Evolutionary conservation across 495 filamentous ascomycete species (phyloP).

Genomic region (Penicilliopsis zonata): DNA sequence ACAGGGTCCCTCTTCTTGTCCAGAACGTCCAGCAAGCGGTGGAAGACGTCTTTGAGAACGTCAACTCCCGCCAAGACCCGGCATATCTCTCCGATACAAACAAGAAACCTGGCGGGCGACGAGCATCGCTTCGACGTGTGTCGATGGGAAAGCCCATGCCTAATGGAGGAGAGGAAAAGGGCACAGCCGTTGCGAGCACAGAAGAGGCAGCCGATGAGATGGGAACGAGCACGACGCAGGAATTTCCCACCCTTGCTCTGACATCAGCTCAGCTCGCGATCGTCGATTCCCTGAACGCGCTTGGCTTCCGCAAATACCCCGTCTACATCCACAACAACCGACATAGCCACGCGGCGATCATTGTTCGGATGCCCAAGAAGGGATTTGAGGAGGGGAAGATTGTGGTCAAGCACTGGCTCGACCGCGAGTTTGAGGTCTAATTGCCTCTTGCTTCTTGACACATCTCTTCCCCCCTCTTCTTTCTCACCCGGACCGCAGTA

Average conservation of each 20-base stretch:
- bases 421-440: conserved; percentile 60
- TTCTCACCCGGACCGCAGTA: too few species aligned
- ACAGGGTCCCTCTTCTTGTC: conserved; percentile 65
- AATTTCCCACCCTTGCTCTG: conserved; percentile 61
- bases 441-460: background rate
- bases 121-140: background rate
- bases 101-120: conserved; percentile 9
- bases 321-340: conserved; percentile 72
- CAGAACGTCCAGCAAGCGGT: conserved; percentile 58
- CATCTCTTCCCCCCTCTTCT: too few species aligned
- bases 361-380: conserved; percentile 53
- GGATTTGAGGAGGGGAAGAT: conserved; percentile 63
- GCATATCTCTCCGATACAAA: conserved; percentile 45
- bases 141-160: background rate
- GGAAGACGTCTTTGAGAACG: conserved; percentile 60
- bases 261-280: conserved; percentile 72
- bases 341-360: conserved; percentile 85
- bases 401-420: conserved; percentile 73
- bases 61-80: conserved; percentile 48
- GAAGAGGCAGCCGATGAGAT: background rate
- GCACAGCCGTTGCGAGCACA: background rate
- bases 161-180: background rate
- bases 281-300: conserved; percentile 59
- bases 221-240: background rate
- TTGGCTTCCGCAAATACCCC: conserved; percentile 71